These are phyloP conservation scores for Candolleomyces aberdarensis DNA, from an alignment of 768 basidiomycete genomes.

Conservation along the genomic window DNA sequence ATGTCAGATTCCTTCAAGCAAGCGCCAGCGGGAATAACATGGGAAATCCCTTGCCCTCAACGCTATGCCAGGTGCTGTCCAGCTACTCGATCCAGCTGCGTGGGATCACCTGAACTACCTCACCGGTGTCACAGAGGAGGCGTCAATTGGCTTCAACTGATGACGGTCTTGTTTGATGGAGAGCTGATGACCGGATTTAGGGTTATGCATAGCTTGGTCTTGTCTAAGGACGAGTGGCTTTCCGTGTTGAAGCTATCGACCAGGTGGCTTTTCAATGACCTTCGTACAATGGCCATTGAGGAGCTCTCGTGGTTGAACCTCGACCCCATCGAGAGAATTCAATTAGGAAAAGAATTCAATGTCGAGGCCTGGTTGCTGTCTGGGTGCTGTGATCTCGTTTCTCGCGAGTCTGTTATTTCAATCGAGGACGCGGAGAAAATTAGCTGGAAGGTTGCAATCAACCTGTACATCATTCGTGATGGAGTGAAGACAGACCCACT, in stretches of 20 bases:
- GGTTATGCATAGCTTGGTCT: background rate
- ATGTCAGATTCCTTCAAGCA: too few relatives aligned
- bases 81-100: too few relatives aligned
- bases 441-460: constrained; percentile 20
- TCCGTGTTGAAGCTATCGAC: constrained; percentile 35
- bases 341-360: constrained; percentile 24
- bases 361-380: constrained; percentile 31
- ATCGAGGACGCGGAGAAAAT: constrained; percentile 23
- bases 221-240: constrained; percentile 30
- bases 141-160: background rate
- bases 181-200: background rate
- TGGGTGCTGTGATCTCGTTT: constrained; percentile 23
- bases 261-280: constrained; percentile 32
- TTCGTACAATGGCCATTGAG: constrained; percentile 27
- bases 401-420: constrained; percentile 18
- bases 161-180: background rate
- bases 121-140: constrained; percentile 16
- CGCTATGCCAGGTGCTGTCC: too few relatives aligned
- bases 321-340: constrained; percentile 25
- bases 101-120: too few relatives aligned
- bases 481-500: too few relatives aligned
- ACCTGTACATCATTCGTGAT: constrained; percentile 15
- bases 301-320: constrained; percentile 13
- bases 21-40: too few relatives aligned
- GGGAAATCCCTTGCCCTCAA: too few relatives aligned